Evolutionary conservation across 306 rosid species (phyloP).

Genomic region (Fragaria vesca): DNA sequence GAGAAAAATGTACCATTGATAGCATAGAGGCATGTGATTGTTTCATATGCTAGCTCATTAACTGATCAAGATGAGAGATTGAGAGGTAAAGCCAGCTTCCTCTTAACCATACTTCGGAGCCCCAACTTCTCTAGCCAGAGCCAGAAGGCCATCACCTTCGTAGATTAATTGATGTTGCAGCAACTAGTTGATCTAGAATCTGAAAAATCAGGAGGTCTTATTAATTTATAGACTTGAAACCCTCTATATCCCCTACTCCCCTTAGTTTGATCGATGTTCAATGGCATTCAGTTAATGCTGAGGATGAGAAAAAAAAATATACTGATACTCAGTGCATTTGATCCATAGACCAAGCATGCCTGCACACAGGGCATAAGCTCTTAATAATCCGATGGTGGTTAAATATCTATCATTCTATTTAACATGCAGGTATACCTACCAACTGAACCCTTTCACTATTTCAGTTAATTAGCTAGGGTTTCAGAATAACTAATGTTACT

Average conservation of each 20-base stretch:
- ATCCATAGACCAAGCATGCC: not conserved
- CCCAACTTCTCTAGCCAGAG: slow-evolving; percentile 73
- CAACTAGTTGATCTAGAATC: no score
- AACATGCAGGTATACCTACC: no score
- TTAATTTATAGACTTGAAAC: not conserved
- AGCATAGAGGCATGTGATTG: slow-evolving; percentile 40
- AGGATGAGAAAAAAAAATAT: not conserved
- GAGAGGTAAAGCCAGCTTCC: slow-evolving; percentile 38
- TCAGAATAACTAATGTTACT: no score
- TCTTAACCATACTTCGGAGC: slow-evolving; percentile 36
- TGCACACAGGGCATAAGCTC: not conserved
- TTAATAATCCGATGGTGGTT: not conserved
- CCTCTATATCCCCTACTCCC: not conserved
- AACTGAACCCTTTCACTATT: no score
- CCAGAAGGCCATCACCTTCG: slow-evolving; percentile 59
- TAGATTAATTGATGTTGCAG: slow-evolving; percentile 25
- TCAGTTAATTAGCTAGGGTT: no score
- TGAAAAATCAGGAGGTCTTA: no score
- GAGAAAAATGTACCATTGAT: slow-evolving; percentile 14
- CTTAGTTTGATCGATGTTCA: not conserved
- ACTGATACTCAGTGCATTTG: not conserved
- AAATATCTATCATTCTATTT: not conserved
- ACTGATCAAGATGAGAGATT: slow-evolving; percentile 27
- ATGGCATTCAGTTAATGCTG: not conserved
- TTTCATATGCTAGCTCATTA: slow-evolving; percentile 59